Percentiles rank a stretch among this genome's conserved stretches.
phyloP scores from a whole-genome alignment of 2,329 filamentous ascomycete genomes.

The Claviceps paspali region DNA sequence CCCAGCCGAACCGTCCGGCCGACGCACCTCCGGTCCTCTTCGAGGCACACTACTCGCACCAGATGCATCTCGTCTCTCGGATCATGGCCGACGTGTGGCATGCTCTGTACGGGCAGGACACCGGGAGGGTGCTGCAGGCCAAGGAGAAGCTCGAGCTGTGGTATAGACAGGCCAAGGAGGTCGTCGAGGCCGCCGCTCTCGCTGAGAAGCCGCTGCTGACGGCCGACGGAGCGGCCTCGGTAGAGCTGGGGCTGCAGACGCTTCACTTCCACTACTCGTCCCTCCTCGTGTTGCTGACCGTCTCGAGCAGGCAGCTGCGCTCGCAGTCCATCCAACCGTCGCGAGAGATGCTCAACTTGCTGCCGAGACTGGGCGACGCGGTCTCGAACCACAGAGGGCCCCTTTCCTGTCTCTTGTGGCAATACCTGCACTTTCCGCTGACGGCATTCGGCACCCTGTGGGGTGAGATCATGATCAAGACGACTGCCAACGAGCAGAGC shows the following conservation, averaged over 20 bases:
- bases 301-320: background rate
- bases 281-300: background rate
- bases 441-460: background rate
- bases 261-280: background rate
- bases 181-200: background rate
- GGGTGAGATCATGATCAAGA: slow-evolving; percentile 1
- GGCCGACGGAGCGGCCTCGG: background rate
- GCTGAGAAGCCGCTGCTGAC: background rate
- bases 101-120: slow-evolving; percentile 1
- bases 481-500: background rate
- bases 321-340: background rate
- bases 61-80: slow-evolving; percentile 1
- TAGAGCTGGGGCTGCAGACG: background rate
- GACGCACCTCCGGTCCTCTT: background rate
- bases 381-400: background rate
- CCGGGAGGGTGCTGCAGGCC: background rate
- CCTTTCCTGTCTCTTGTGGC: background rate
- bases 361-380: background rate
- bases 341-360: background rate
- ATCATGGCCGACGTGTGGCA: slow-evolving; percentile 4
- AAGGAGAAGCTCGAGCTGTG: background rate
- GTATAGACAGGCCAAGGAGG: background rate
- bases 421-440: slow-evolving; percentile 1
- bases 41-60: slow-evolving; percentile 1
- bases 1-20: background rate